Base-by-base conservation (phyloP, 1,284 basidiomycete species). In the Schizopora paradoxa region DNA sequence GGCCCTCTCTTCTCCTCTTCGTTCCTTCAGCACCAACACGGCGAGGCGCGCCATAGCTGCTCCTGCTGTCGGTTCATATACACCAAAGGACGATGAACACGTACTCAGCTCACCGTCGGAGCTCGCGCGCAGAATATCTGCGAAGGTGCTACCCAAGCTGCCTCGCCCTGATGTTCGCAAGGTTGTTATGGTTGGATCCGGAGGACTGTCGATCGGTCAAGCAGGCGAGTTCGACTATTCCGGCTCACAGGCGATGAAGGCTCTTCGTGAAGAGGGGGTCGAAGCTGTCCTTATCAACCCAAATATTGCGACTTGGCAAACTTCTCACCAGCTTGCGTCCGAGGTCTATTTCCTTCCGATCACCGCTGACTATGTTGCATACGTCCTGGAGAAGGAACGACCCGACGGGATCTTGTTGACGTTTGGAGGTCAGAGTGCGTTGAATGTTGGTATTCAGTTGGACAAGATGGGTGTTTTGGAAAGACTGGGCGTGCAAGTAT, bases 181-280 rank as follows among this genome's bases (percentile, higher is more conserved):
- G 64, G 96, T 99, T 41, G 77, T 99, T 51, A 91, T 99, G 49
- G 92, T 99, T 41, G 96, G 96, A 53, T 91, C 86, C 54, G 96
- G 96, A 60, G 96, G 96, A 52, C 82, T 99, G 40, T 88, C 84
- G 61, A 99, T 99, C 54, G 96, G 96, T 35, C 96, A 99, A 67
- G 96, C 96, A 4, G 96, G 96, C 66, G 96, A 99, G 68, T 99
- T 99, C 67, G 96, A 99, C 67, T 99, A 99, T 69, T 97, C 93
- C 22, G 96, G 89, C 36, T 98, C 95, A 6, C 96, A 99, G 69
- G 96, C 96, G 25, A 85, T 99, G 69, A 99, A 99, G 68, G 96
- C 96, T 10, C 83, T 99, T 48, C 82, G 86, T 51, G 96, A 99
- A 66, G 91, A 93, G 62, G 93, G 95, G 44, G 85, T 98, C 51